phyloP scores from a whole-genome alignment of 1,139 yeast genomes.

The Yamadazyma dushanensis region DNA sequence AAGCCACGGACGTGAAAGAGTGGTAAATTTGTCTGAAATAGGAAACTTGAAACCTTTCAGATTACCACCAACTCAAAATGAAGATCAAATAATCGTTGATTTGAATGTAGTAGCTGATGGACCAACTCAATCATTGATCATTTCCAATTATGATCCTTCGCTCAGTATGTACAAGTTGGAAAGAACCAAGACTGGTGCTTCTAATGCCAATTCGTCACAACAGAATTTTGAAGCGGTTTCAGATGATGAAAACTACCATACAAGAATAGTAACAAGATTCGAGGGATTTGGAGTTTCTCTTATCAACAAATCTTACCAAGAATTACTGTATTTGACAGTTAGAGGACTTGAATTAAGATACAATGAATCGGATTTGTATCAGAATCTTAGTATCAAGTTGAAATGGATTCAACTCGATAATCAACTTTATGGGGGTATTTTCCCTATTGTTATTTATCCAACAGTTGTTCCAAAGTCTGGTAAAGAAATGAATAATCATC shows the following conservation, averaged over 20 bases:
- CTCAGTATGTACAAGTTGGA: constrained; percentile 68
- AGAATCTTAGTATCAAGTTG: constrained; percentile 73
- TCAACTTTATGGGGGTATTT: constrained; percentile 83
- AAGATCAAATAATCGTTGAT: constrained; percentile 62
- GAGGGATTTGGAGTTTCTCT: constrained; percentile 91
- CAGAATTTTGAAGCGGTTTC: constrained; percentile 65
- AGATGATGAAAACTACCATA: constrained; percentile 65
- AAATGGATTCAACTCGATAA: constrained; percentile 97
- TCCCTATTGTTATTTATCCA: constrained; percentile 90
- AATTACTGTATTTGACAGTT: constrained; percentile 76
- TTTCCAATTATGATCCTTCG: constrained; percentile 79
- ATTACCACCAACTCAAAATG: constrained; percentile 51
- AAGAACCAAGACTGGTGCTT: constrained; percentile 24
- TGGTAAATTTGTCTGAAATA: constrained; percentile 85
- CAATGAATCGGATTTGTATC: constrained; percentile 82
- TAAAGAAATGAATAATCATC: constrained; percentile 84
- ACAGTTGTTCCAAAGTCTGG: constrained; percentile 84
- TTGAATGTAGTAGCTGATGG: constrained; percentile 96
- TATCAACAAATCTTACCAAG: constrained; percentile 69
- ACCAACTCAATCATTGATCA: constrained; percentile 83
- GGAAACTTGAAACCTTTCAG: constrained; percentile 90
- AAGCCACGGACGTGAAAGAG: constrained; percentile 71
- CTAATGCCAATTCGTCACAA: constrained; percentile 37
- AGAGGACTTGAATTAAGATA: constrained; percentile 81
- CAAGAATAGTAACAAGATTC: constrained; percentile 62